Conservation (phyloP, 2,329 filamentous ascomycete species). For the Sclerotinia borealis region DNA sequence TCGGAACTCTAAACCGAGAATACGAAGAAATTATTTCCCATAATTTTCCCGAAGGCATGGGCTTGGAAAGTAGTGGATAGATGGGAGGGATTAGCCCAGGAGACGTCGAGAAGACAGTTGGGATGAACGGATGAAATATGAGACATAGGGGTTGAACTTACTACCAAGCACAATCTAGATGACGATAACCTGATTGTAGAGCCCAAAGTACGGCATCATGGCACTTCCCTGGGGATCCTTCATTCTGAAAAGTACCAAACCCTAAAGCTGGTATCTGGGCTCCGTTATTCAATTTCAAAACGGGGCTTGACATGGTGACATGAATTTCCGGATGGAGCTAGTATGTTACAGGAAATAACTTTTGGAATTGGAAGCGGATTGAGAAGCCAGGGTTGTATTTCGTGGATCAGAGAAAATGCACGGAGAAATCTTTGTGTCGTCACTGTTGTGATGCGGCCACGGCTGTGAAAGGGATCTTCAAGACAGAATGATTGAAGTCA, state of each 20-base stretch:
- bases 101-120: constrained; percentile 29
- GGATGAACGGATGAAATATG: constrained; percentile 1
- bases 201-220: constrained; percentile 48
- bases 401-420: background rate
- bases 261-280: constrained; percentile 37
- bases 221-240: constrained; percentile 36
- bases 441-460: background rate
- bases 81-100: background rate
- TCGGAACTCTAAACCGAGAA: background rate
- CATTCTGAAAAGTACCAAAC: constrained; percentile 35
- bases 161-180: constrained; percentile 68
- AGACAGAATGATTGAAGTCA: background rate
- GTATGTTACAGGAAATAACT: background rate
- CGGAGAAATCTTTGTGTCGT: background rate
- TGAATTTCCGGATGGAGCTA: background rate
- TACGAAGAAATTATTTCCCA: background rate
- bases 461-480: background rate
- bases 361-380: background rate
- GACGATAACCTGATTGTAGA: constrained; percentile 58
- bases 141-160: constrained; percentile 17
- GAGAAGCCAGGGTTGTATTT: background rate
- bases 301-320: constrained; percentile 3
- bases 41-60: background rate
- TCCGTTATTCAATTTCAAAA: constrained; percentile 32
- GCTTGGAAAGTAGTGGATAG: background rate